A percentile compares a stretch with the other conserved stretches of the same genome.
Conservation (phyloP, 352 stramenopile genomes). For the Pythium dissimile region DNA sequence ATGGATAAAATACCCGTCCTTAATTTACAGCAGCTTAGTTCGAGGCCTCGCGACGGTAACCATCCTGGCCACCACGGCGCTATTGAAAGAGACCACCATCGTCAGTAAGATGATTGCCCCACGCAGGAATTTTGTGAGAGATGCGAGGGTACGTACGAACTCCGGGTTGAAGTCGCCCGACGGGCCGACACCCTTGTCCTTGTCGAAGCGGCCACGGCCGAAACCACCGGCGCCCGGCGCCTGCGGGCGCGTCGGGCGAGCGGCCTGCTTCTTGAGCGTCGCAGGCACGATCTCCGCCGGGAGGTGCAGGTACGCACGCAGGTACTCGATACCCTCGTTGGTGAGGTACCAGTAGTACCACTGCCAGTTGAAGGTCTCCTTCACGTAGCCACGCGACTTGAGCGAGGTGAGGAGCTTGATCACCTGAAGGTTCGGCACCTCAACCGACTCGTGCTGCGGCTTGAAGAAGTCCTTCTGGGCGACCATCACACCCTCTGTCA, state of each 20-base stretch:
- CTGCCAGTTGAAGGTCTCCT: slow-evolving; percentile 99
- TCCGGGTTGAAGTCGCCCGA: slow-evolving; percentile 88
- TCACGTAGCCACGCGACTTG: slow-evolving; percentile 96
- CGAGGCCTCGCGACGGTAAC: slow-evolving; percentile 83
- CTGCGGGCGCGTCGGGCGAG: slow-evolving; percentile 75
- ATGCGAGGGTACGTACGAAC: slow-evolving; percentile 56
- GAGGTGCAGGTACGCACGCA: slow-evolving; percentile 97
- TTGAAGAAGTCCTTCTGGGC: slow-evolving; percentile 88
- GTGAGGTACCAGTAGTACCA: slow-evolving; percentile 99
- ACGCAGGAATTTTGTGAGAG: too few species aligned
- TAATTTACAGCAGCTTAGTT: slow-evolving; percentile 65
- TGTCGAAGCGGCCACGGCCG: slow-evolving; percentile 84
- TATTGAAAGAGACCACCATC: slow-evolving; percentile 5
- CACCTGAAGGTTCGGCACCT: slow-evolving; percentile 98
- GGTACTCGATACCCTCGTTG: slow-evolving; percentile 98
- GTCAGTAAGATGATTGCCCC: too few species aligned
- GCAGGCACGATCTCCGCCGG: slow-evolving; percentile 98
- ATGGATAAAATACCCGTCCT: slow-evolving; percentile 57
- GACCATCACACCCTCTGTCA: slow-evolving; percentile 86
- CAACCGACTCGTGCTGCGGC: slow-evolving; percentile 95
- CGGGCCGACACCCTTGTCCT: slow-evolving; percentile 87
- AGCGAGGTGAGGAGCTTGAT: slow-evolving; percentile 99
- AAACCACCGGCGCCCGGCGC: slow-evolving; percentile 70
- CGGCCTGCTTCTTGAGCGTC: slow-evolving; percentile 97
- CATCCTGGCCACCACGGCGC: slow-evolving; percentile 76